These are phyloP conservation scores for Escovopsis sp. DNA, from an alignment of 2,329 filamentous ascomycete species.

Conservation along the genomic window DNA sequence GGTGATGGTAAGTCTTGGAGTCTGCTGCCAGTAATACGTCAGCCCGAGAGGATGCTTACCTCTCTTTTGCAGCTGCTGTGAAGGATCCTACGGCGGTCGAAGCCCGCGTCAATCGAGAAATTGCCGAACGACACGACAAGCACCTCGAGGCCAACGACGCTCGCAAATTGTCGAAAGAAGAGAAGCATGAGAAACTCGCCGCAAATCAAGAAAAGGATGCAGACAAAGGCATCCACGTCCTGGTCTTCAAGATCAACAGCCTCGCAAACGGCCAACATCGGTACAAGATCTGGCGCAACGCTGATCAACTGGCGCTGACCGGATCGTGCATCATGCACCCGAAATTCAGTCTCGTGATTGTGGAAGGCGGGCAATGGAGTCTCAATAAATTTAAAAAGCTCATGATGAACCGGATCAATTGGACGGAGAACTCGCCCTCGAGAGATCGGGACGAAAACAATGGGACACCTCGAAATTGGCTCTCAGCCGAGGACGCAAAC, in stretches of 20 bases:
- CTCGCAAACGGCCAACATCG: slow-evolving; percentile 88
- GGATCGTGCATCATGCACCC: slow-evolving; percentile 89
- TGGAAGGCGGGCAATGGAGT: slow-evolving; percentile 77
- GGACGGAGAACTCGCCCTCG: slow-evolving; percentile 75
- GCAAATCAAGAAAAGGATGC: slow-evolving; percentile 78
- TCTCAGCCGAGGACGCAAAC: slow-evolving; percentile 63
- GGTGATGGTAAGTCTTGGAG: slow-evolving; percentile 42
- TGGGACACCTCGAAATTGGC: slow-evolving; percentile 55
- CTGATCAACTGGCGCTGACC: slow-evolving; percentile 73
- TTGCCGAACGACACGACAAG: slow-evolving; percentile 66
- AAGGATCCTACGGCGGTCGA: slow-evolving; percentile 97
- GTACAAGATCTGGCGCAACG: slow-evolving; percentile 85
- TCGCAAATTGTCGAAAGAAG: slow-evolving; percentile 76
- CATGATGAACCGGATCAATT: slow-evolving; percentile 86
- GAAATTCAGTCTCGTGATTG: slow-evolving; percentile 74
- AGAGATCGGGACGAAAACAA: slow-evolving; percentile 45
- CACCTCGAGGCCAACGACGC: slow-evolving; percentile 71
- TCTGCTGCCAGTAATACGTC: background rate
- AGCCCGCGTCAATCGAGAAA: slow-evolving; percentile 82
- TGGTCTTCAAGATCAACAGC: slow-evolving; percentile 79
- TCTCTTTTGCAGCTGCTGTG: slow-evolving; percentile 37
- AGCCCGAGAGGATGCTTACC: slow-evolving; percentile 8
- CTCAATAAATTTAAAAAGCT: slow-evolving; percentile 81
- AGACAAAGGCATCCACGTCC: slow-evolving; percentile 67
- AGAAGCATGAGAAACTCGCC: slow-evolving; percentile 70